Percentiles rank a stretch among this genome's conserved stretches.
phyloP scores from a whole-genome alignment of 140 eudicot species.

The Ambrosia hybrid region DNA sequence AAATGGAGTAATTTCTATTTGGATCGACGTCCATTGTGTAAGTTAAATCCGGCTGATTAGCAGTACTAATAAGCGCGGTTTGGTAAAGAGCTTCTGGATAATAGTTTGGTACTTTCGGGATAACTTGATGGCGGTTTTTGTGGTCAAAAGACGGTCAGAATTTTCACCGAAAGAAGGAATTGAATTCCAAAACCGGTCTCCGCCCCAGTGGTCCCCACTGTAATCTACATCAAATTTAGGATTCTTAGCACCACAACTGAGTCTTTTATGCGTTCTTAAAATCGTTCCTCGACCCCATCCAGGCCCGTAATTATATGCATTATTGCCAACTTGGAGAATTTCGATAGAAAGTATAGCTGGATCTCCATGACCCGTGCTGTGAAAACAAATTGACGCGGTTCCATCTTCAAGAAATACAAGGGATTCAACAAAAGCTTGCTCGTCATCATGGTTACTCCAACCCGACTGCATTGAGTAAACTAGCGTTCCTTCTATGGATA shows the following conservation, averaged over 20 bases:
- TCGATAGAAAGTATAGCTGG: conserved; percentile 88
- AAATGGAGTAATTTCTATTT: conserved; percentile 80
- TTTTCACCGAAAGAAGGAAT: conserved; percentile 50
- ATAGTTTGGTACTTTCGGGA: conserved; percentile 65
- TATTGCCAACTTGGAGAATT: conserved; percentile 75
- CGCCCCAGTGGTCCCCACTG: conserved; percentile 85
- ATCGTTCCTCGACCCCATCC: conserved; percentile 70
- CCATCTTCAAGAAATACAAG: conserved; percentile 78
- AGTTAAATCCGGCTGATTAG: conserved; percentile 56
- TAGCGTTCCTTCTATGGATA: conserved; percentile 85
- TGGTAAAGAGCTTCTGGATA: conserved; percentile 90
- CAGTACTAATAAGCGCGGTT: conserved; percentile 61
- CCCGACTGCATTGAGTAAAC: conserved; percentile 77
- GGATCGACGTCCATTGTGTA: conserved; percentile 90
- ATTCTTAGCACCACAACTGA: conserved; percentile 62
- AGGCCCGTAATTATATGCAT: conserved; percentile 69
- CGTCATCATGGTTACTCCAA: conserved; percentile 93
- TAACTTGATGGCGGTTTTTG: conserved; percentile 47
- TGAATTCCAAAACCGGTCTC: conserved; percentile 86
- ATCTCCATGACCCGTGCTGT: conserved; percentile 96
- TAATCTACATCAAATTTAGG: conserved; percentile 82
- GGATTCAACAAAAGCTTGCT: conserved; percentile 72
- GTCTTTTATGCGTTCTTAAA: conserved; percentile 68
- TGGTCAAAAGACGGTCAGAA: conserved; percentile 47
- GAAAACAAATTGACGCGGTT: conserved; percentile 86